phyloP scores from a whole-genome alignment of 495 filamentous ascomycete species.

The Penicillium pulvis region DNA sequence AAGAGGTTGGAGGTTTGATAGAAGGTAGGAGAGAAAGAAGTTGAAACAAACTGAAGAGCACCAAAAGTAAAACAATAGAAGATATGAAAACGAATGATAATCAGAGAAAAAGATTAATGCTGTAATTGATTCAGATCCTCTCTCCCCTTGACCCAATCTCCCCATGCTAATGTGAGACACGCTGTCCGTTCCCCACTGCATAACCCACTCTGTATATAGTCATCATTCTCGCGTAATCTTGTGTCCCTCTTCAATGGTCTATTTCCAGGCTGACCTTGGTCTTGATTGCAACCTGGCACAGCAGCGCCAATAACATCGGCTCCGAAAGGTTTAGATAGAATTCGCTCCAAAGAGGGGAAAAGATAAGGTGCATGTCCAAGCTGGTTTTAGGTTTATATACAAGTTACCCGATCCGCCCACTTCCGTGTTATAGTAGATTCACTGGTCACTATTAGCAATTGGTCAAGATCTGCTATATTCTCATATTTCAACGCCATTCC shows the following conservation, averaged over 20 bases:
- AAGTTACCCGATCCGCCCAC: slow-evolving; percentile 25
- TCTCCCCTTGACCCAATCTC: slow-evolving; percentile 11
- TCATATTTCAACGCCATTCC: not conserved
- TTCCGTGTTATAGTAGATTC: slow-evolving; percentile 10
- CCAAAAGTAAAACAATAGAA: not conserved
- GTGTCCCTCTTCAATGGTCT: slow-evolving; percentile 9
- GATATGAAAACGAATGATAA: not conserved
- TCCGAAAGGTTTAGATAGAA: slow-evolving; percentile 14
- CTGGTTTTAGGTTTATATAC: slow-evolving; percentile 10
- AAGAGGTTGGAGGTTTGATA: not conserved
- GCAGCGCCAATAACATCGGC: slow-evolving; percentile 21
- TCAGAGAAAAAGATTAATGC: not conserved
- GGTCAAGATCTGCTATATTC: not conserved
- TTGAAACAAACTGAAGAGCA: not conserved
- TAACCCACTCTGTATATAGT: slow-evolving; percentile 8
- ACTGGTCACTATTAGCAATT: too few relatives aligned
- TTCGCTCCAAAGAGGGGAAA: not conserved
- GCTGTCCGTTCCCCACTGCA: slow-evolving; percentile 11
- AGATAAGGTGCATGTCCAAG: slow-evolving; percentile 5
- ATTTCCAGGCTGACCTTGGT: slow-evolving; percentile 13
- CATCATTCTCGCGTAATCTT: slow-evolving; percentile 29
- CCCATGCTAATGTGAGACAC: slow-evolving; percentile 17
- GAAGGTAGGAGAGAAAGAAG: not conserved
- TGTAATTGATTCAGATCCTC: slow-evolving; percentile 6
- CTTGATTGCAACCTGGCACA: slow-evolving; percentile 20